Percentiles rank a stretch among this genome's conserved stretches.
Conservation (phyloP, 108 stramenopile genomes). For the Cylindrotheca fusiformis region DNA sequence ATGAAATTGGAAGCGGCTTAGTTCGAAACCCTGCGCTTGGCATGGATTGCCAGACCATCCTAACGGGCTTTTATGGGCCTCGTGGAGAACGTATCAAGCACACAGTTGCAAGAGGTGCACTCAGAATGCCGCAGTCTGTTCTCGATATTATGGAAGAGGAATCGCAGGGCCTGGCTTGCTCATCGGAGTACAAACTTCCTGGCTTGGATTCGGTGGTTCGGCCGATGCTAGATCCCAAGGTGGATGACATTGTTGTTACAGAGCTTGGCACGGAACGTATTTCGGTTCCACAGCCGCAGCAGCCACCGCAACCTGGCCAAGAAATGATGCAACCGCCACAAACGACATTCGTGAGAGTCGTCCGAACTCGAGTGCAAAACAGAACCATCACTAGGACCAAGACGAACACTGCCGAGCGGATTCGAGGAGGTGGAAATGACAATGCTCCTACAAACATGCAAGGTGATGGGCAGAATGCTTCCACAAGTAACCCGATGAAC, state of each 20-base stretch:
- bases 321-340: background rate
- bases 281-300: conserved; percentile 3
- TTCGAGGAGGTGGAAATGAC: conserved; percentile 44
- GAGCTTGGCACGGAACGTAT: conserved; percentile 24
- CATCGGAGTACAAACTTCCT: conserved; percentile 24
- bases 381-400: conserved; percentile 5
- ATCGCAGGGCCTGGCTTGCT: conserved; percentile 5
- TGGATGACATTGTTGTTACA: conserved; percentile 24
- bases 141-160: conserved; percentile 41
- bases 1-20: conserved; percentile 6
- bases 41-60: conserved; percentile 59
- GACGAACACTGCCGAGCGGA: conserved; percentile 19
- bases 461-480: background rate
- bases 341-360: conserved; percentile 2
- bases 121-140: conserved; percentile 58
- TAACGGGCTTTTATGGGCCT: conserved; percentile 60
- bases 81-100: conserved; percentile 60
- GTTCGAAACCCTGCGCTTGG: conserved; percentile 19
- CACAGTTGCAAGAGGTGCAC: conserved; percentile 67
- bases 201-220: conserved; percentile 41
- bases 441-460: conserved; percentile 11
- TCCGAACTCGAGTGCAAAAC: conserved; percentile 20
- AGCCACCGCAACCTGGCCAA: conserved; percentile 7
- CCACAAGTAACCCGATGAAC: background rate
- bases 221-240: conserved; percentile 34